Evolutionary conservation across 1,284 basidiomycete genomes (phyloP).

Genomic region (Boletus semigastroideus): DNA sequence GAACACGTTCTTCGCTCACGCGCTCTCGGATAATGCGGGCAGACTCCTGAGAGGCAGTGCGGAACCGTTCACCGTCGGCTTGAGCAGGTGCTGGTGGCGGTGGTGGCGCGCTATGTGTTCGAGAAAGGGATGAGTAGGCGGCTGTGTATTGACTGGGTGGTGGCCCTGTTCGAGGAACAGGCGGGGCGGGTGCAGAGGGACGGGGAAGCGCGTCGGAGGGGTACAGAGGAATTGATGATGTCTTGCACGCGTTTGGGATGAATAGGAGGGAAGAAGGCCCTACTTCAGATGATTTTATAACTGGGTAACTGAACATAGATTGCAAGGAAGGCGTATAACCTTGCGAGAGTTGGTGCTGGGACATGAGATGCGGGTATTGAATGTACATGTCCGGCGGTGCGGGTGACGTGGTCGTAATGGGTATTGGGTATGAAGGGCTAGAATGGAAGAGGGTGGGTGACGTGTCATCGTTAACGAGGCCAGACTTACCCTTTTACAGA

Average conservation of each 20-base stretch:
- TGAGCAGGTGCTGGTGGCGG: conserved; percentile 21
- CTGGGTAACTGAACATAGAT: conserved; percentile 49
- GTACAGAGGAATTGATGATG: conserved; percentile 32
- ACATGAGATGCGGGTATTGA: conserved; percentile 55
- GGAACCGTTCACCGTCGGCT: conserved; percentile 21
- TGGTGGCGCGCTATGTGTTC: conserved; percentile 25
- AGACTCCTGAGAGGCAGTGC: conserved; percentile 31
- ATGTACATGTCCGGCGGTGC: conserved; percentile 42
- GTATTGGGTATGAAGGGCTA: conserved; percentile 36
- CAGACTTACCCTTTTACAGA: conserved; percentile 31
- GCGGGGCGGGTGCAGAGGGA: conserved; percentile 22
- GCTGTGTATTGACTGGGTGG: conserved; percentile 15
- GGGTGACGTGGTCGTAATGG: conserved; percentile 52
- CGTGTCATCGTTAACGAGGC: conserved; percentile 2
- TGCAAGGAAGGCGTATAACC: conserved; percentile 57
- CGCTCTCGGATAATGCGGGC: conserved; percentile 30
- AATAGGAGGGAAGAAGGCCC: conserved; percentile 32
- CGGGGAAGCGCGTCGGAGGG: conserved; percentile 34
- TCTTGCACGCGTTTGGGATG: conserved; percentile 32
- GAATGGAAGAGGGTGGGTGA: conserved; percentile 20
- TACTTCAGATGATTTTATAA: conserved; percentile 33
- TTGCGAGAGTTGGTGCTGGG: conserved; percentile 53
- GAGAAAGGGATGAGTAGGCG: conserved; percentile 22
- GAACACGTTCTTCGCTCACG: conserved; percentile 28
- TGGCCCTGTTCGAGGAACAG: conserved; percentile 8